Base-by-base conservation (phyloP, 306 rosid genomes). In the Vigna radiata region DNA sequence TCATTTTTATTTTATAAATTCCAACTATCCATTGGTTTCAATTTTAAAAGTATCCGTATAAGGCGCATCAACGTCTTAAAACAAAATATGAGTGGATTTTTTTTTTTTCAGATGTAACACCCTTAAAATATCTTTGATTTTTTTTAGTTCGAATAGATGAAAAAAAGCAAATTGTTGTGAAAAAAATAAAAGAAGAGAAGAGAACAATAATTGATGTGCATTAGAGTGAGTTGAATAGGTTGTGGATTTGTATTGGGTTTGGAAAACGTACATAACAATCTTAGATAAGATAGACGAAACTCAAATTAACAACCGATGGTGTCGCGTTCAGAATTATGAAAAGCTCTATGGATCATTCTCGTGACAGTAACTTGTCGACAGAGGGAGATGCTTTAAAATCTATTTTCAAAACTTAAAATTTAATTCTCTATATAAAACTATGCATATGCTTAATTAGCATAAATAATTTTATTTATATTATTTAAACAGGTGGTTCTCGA, bases 261-360 rank as follows among this genome's bases (percentile, higher is more conserved):
- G 39, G 52, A 36, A 72, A 18, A 14, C 5, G 55, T 46, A 52
- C 39, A 31, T 44, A 53, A 72, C 37, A 13, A 8, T 23, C 10
- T 53, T 37, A 31, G 44, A 16, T 61, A 70, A 36, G 41, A 36
- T 36, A 36, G 7, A 33, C 7, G 7, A 6, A 33, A 19, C 19
- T 31, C 68, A 16, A 47, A 74, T 60, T 59, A 46, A 16, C 8
- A 17, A 23, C 64, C 47, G 18, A 25, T 31, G n/a, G 43, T 72
- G 74, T 72, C 83, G 64, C n/a, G 8, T 23, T 53, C 67, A 27
- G 9, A 43, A 6, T 18, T 36, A 37, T n/a, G 55, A 68, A 55
- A 37, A 64, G 13, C 36, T 53, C 64, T 31, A n/a, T 49, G 23
- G 18, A 62, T 62, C 59, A 46, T 8, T 41, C 46, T 41, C 46